Evolutionary conservation across 208 protist species (phyloP), one percentile per base, ranked within the genome.

Genomic region (Leishmania aethiopica): DNA sequence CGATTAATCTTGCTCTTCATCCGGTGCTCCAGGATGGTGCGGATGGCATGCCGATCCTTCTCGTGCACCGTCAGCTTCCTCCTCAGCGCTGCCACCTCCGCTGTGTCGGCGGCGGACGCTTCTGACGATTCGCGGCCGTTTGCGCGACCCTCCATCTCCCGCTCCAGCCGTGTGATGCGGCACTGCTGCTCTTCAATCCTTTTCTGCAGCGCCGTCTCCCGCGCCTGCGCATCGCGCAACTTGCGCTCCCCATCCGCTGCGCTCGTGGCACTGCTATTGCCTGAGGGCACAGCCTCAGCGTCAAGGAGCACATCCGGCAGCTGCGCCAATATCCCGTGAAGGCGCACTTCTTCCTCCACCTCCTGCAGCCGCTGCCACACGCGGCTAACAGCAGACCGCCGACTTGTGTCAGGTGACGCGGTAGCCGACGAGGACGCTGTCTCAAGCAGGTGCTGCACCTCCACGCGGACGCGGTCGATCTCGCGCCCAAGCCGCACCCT

Each of bases 1-100:
- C 78, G 74, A 64, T 98, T 91, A 42, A 97, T 88, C 79, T 96
- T 95, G 19, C 78, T 71, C 67, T 93, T 93, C 75, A 98, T 94
- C 47, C 93, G 91, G 60, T 91, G 87, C 81, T 98, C 93, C 86
- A 98, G 84, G n/a, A 98, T 98, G 32, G 88, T 97, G 78, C 89
- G 87, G 25, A 98, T 84, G 8, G 96, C 96, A 13, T 83, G 84
- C 3, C 91, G 84, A 75, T 98, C 96, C 80, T 95, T 96, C 62
- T 88, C 86, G 28, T 96, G 92, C 37, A 86, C 81, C 11, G 78
- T 60, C 10, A 88, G 53, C 53, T 82, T 71, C 59, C 73, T 74
- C 60, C 77, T 74, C 64, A 84, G 74, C 28, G 19, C 37, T 8
- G 45, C 78, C 28, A 80, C 80, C 59, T 79, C 81, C 55, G 22